Evolutionary conservation across 2,329 filamentous ascomycete genomes (phyloP).

Genomic region (Neopestalotiopsis sp.): DNA sequence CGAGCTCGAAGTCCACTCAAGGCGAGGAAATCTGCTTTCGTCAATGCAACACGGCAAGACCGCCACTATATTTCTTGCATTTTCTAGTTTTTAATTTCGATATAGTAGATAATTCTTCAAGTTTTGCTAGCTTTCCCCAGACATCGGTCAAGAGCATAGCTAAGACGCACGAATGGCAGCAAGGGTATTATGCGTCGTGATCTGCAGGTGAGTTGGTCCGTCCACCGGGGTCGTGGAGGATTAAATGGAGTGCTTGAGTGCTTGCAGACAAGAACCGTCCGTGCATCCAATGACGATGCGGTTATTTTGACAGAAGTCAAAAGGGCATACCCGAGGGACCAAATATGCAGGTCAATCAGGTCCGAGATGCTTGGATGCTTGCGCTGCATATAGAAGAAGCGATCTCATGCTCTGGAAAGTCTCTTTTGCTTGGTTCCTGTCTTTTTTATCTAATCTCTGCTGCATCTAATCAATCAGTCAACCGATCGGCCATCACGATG

Average conservation of each 20-base stretch:
- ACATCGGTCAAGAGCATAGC: background rate
- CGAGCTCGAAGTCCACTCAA: background rate
- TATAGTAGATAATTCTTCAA: background rate
- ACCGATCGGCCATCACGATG: conserved; percentile 9
- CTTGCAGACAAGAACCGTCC: background rate
- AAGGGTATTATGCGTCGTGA: background rate
- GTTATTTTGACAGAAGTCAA: conserved; percentile 11
- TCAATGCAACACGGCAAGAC: background rate
- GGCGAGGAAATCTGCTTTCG: background rate
- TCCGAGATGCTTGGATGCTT: conserved; percentile 9
- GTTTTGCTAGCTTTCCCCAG: background rate
- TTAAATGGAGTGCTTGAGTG: background rate
- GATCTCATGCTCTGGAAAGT: background rate
- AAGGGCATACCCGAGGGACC: background rate
- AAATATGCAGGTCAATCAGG: conserved; percentile 1
- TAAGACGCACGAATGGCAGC: background rate
- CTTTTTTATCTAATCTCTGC: conserved; percentile 5
- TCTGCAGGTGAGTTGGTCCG: background rate
- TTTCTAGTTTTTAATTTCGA: background rate
- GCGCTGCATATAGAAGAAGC: background rate
- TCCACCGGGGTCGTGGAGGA: background rate
- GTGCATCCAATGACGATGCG: conserved; percentile 5
- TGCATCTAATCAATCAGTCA: conserved; percentile 17
- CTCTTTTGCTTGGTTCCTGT: background rate
- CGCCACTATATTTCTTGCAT: background rate